Evolutionary conservation across 352 stramenopile genomes (phyloP), one percentile per base, ranked within the genome.

Genomic region (Thalassiosira livingstoniorum): DNA sequence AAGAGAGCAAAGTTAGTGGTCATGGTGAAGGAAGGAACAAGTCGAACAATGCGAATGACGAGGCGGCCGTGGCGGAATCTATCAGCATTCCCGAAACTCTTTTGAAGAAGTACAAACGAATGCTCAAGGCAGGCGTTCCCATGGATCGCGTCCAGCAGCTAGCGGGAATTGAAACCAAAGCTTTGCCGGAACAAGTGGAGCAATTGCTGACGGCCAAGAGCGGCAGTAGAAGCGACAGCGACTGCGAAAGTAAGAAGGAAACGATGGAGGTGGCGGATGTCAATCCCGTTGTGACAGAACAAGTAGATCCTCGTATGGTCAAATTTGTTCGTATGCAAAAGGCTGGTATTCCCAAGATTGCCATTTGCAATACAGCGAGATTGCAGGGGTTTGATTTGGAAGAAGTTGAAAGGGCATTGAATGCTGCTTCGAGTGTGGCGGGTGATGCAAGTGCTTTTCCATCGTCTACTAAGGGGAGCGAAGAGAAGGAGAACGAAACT

Each of bases 21-120:
- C 37, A 45, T 23, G 27, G 13, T 23, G 47, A 65, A 27, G 67
- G 18, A 25, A 55, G 63, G 13, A 23, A 27, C 2, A 34, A 35
- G 21, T 43, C 42, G 13, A 58, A 76, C 29, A 29, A 62, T 0
- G 39, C n/a, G 13, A 69, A 75, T 31, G 18, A 57, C 2, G 21
- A 45, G 21, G 65, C 5, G n/a, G n/a, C n/a, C n/a, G n/a, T n/a
- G n/a, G n/a, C n/a, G n/a, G n/a, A n/a, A n/a, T n/a, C n/a, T n/a
- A n/a, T n/a, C 27, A 35, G 25, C 18, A 76, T 80, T 47, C 57
- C 69, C 15, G 47, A 78, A 31, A 77, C 69, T 55, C 42, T 86
- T 0, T 27, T 83, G 1, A 80, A 82, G 39, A 86, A 86, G 54
- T 86, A 86, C 66, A 82, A 75, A 23, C 53, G 74, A 31, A 86